Conservation (phyloP, 139 green algal genomes). For the Micractinium conductrix region DNA sequence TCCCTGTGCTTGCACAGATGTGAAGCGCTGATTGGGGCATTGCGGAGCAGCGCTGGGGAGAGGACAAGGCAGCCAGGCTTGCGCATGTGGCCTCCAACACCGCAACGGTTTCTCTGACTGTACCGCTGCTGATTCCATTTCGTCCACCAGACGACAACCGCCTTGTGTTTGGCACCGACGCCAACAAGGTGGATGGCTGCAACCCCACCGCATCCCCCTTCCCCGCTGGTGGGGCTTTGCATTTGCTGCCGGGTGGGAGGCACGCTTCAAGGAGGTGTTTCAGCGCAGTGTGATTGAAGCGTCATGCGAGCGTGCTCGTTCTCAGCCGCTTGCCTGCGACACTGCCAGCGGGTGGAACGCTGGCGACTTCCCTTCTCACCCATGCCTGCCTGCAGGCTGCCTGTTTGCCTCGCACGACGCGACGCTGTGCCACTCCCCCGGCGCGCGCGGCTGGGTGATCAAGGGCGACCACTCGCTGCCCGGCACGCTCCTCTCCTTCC, state of each 20-base stretch:
- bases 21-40: too few relatives aligned
- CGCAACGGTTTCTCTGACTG: not conserved
- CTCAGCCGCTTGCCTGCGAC: too few relatives aligned
- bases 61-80: not conserved
- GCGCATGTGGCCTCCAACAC: not conserved
- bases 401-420: conserved; percentile 56
- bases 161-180: conserved; percentile 66
- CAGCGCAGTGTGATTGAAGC: too few relatives aligned
- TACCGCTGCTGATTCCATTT: too few relatives aligned
- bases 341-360: too few relatives aligned
- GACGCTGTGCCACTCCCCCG: conserved; percentile 52
- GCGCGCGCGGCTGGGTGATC: conserved; percentile 59
- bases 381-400: too few relatives aligned
- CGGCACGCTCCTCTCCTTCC: conserved; percentile 61
- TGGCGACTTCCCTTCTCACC: too few relatives aligned
- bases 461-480: conserved; percentile 54
- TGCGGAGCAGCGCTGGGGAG: too few relatives aligned
- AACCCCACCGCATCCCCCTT: conserved; percentile 72
- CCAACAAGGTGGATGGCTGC: conserved; percentile 64
- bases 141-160: conserved; percentile 52
- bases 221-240: conserved; percentile 50
- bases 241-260: not conserved
- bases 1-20: too few relatives aligned
- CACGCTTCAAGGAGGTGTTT: too few relatives aligned
- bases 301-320: too few relatives aligned